Conservation (phyloP, 1,139 yeast genomes). For the Scheffersomyces segobiensis region DNA sequence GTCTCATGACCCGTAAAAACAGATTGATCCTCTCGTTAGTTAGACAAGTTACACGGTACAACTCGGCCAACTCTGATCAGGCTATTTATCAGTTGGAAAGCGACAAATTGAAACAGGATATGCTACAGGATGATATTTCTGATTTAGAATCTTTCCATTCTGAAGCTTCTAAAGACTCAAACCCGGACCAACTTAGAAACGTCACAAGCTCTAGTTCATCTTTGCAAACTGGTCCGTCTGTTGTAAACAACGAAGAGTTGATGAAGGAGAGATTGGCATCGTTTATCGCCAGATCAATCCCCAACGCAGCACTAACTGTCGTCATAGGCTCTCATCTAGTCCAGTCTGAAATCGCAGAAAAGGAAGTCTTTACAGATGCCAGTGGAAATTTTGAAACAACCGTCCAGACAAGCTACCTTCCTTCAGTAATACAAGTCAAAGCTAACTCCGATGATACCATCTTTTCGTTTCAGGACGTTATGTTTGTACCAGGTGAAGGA, state of each 20-base stretch:
- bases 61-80: constrained; percentile 19
- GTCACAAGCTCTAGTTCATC: constrained; percentile 3
- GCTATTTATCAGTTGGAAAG: constrained; percentile 34
- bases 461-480: constrained; percentile 45
- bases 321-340: constrained; percentile 44
- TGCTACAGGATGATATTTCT: constrained; percentile 13
- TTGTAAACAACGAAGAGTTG: constrained; percentile 29
- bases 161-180: constrained; percentile 4
- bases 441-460: constrained; percentile 47
- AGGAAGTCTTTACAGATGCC: constrained; percentile 48
- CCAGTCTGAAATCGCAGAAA: constrained; percentile 18
- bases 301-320: constrained; percentile 52
- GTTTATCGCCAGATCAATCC: constrained; percentile 59
- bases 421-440: constrained; percentile 47
- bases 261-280: constrained; percentile 58
- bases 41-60: constrained; percentile 61
- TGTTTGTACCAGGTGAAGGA: constrained; percentile 48
- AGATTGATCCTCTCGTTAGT: constrained; percentile 67
- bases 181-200: constrained; percentile 3
- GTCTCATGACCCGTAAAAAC: constrained; percentile 69
- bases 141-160: constrained; percentile 9
- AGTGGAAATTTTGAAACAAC: constrained; percentile 59
- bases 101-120: constrained; percentile 30
- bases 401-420: constrained; percentile 53
- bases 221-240: constrained; percentile 8